Evolutionary conservation across 2,329 filamentous ascomycete genomes (phyloP), one percentile per base, ranked within the genome.

Genomic region (Beauveria australis): DNA sequence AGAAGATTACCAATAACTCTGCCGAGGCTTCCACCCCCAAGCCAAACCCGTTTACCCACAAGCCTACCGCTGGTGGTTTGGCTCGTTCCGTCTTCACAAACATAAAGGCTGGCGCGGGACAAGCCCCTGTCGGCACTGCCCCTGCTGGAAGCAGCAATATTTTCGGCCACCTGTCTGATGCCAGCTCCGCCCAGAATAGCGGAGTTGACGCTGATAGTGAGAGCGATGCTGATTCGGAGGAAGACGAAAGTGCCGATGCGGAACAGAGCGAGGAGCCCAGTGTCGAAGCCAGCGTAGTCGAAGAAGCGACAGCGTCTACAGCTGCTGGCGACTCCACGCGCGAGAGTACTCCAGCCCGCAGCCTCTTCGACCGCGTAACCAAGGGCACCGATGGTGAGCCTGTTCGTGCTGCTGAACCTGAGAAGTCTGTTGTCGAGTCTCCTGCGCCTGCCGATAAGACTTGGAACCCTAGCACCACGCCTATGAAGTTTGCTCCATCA

Each of bases 91-190:
- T 79, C 12, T 72, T 80, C 62, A 72, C 74, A 43, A 74, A 71
- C 59, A 56, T 72, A 18, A 78, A 79, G 67, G 67, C 74, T 9
- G 63, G 63, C 16, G 66, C 63, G 51, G 62, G 64, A 18, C 66
- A 66, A 53, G 52, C 55, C 9, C 44, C 59, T 10, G 33, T 37
- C 22, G 33, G 28, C 65, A 14, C 33, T 33, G 49, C 70, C 1
- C 59, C 69, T 26, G 69, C 65, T 18, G 58, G 28, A 40, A 67
- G 70, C 47, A 66, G 71, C 51, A 85, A 86, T 67, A 84, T 85
- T 54, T 87, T 87, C 67, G 79, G 78, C 26, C 81, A 86, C 65
- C 75, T 86, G 8, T 85, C 83, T 1, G 81, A 83, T 66, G 75
- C 74, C 37, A 82, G 81, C 65, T 81, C 80, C 16, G 74, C 78